Conservation (phyloP, 768 basidiomycete species). For the Tulasnella sp. region DNA sequence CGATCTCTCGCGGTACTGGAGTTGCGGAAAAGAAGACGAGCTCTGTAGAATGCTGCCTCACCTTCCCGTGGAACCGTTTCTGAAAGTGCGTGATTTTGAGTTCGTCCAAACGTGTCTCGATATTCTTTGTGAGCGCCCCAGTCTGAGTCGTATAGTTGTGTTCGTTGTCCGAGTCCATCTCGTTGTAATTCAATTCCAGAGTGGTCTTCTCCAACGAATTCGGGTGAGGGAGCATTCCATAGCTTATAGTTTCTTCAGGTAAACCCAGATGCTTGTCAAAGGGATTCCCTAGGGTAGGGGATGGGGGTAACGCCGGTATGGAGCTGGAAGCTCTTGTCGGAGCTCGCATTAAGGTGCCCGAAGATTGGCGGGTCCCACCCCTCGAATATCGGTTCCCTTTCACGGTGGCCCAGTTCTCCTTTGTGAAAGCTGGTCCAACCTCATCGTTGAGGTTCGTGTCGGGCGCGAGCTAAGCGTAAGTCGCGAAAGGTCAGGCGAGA, state of each 20-base stretch:
- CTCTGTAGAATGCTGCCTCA: neutral
- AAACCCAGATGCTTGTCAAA: neutral
- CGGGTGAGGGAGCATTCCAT: neutral
- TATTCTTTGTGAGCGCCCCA: slow-evolving; percentile 4
- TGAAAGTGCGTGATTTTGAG: neutral
- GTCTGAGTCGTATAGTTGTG: neutral
- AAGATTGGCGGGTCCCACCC: slow-evolving; percentile 25
- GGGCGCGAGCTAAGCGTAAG: slow-evolving; percentile 29
- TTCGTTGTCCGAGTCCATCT: neutral
- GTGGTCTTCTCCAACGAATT: slow-evolving; percentile 19
- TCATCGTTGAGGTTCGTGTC: slow-evolving; percentile 26
- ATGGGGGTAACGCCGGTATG: neutral
- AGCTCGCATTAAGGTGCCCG: neutral
- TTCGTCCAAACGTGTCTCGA: neutral
- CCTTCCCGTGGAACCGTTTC: slow-evolving; percentile 16
- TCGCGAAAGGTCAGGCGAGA: slow-evolving; percentile 26
- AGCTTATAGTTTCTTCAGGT: neutral
- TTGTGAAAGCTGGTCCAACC: slow-evolving; percentile 15
- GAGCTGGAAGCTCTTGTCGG: neutral
- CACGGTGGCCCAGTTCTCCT: slow-evolving; percentile 13
- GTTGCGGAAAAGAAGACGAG: neutral
- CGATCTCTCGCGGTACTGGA: neutral
- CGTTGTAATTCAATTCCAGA: slow-evolving; percentile 20
- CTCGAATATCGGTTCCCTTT: slow-evolving; percentile 32
- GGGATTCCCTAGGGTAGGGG: neutral